Percentiles rank a stretch among this genome's conserved stretches.
Evolutionary conservation across 306 rosid species (phyloP).

Genomic region (Styphnolobium japonicum): DNA sequence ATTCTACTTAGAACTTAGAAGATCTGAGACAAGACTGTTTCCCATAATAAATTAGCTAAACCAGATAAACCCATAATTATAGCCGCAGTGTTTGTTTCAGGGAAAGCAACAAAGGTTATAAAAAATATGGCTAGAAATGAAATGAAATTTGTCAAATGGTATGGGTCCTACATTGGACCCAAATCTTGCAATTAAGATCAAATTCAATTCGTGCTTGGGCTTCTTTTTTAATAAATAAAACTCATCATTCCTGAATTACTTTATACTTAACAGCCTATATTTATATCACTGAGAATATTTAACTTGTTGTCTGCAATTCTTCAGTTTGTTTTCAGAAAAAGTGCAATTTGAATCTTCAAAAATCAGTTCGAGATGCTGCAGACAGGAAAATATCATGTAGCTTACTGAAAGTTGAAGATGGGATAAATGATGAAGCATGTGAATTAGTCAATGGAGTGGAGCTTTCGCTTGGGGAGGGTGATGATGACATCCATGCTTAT

Average conservation of each 20-base stretch:
- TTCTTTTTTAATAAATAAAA: not conserved
- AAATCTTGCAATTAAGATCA: not conserved
- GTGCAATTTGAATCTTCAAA: constrained; percentile 37
- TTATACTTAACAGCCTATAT: not conserved
- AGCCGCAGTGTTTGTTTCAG: not conserved
- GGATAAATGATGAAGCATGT: constrained; percentile 57
- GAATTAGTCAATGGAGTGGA: constrained; percentile 76
- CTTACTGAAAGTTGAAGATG: constrained; percentile 44
- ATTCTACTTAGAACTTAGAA: no score
- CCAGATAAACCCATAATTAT: no score
- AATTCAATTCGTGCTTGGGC: not conserved
- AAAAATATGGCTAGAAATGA: not conserved
- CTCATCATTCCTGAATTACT: not conserved
- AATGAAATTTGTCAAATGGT: no score
- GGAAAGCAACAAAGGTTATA: not conserved
- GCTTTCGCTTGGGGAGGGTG: constrained; percentile 63
- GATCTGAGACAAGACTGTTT: no score
- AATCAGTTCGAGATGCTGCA: constrained; percentile 19
- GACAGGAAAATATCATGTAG: constrained; percentile 42
- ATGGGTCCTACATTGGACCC: no score
- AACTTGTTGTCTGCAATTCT: constrained; percentile 40
- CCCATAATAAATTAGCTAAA: no score
- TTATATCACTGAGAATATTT: not conserved
- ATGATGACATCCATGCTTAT: constrained; percentile 50
- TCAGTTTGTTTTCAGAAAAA: constrained; percentile 60